phyloP scores from a whole-genome alignment of 495 filamentous ascomycete species.

The Penicillium samsonianum region DNA sequence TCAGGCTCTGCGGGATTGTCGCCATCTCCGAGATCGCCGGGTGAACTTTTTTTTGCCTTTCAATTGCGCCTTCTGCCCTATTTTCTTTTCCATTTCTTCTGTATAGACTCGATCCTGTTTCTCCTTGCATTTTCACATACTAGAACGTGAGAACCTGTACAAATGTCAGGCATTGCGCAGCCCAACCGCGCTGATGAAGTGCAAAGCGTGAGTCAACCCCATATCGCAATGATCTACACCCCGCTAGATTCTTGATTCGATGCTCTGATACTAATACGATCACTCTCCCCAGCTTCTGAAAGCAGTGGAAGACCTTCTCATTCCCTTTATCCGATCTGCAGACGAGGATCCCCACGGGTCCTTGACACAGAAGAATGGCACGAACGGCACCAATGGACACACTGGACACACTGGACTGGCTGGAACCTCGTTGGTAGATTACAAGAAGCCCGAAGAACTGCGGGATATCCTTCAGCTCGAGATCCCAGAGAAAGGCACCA shows the following conservation, averaged over 20 bases:
- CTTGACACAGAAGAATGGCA: constrained; percentile 43
- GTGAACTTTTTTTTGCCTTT: constrained; percentile 23
- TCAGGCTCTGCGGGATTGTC: constrained; percentile 33
- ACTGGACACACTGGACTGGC: constrained; percentile 43
- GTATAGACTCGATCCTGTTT: background rate
- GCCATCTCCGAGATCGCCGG: constrained; percentile 32
- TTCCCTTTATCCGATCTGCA: constrained; percentile 76
- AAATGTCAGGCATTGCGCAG: constrained; percentile 30
- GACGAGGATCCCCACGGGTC: constrained; percentile 59
- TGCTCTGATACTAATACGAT: constrained; percentile 2
- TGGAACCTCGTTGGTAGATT: constrained; percentile 66
- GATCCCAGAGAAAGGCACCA: constrained; percentile 64
- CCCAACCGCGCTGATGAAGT: constrained; percentile 46
- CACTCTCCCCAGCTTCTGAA: constrained; percentile 60
- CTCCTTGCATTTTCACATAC: background rate
- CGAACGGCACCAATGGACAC: constrained; percentile 48
- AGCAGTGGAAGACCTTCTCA: constrained; percentile 70
- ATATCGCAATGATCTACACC: constrained; percentile 9
- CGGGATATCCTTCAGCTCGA: constrained; percentile 61
- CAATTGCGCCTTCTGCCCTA: constrained; percentile 6
- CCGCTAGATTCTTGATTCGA: constrained; percentile 1
- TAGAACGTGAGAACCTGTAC: constrained; percentile 4
- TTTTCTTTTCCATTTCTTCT: background rate
- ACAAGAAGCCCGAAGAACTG: constrained; percentile 70
- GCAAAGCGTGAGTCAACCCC: constrained; percentile 39